Base-by-base conservation (phyloP, 1,284 basidiomycete genomes). In the Afroboletus lepidellus region DNA sequence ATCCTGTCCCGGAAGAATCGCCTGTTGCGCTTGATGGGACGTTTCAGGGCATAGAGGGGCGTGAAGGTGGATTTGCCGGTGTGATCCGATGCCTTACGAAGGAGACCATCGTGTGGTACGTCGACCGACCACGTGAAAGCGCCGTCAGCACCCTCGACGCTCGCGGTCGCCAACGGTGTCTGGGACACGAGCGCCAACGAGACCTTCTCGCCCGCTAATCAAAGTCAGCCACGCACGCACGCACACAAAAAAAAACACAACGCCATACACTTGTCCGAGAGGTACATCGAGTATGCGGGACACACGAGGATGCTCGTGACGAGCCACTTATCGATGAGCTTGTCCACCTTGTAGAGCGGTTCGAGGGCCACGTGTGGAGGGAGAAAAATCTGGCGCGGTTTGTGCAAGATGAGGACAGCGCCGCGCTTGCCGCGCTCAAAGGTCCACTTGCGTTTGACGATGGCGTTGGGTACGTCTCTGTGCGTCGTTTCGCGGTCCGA, bases 241-340 rank as follows among this genome's bases (percentile, higher is more conserved):
- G 16, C n/a, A 0, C 6, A 30, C 5, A 0, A n/a, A 3, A 34
- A 30, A 2, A 16, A 38, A 37, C 20, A 6, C 5, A 8, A 0
- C 8, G 42, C 0, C 50, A 11, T 41, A 67, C 63, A 50, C 42
- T 64, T 69, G 41, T 69, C 53, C 3, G 65, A 69, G n/a, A 65
- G 53, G 32, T 66, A 65, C 50, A 67, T 54, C 3, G 54, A 57
- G 32, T 58, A 65, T 1, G 65, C 65, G 9, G 59, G 55, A 15
- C 56, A 67, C 0, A 53, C 37, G 16, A 66, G 54, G 2, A 55
- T 48, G 37, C 41, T 60, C 0, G 49, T 65, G 32, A 68, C 58
- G 23, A 65, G 48, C 15, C 21, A 45, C 51, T 62, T 65, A 30
- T 57, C 44, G 8, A 52, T 50, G 23, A 65, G 48, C 21, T 47